These are phyloP conservation scores for Ophiocordyceps camponoti-leonardi DNA, from an alignment of 2,329 filamentous ascomycete genomes.

Conservation along the genomic window DNA sequence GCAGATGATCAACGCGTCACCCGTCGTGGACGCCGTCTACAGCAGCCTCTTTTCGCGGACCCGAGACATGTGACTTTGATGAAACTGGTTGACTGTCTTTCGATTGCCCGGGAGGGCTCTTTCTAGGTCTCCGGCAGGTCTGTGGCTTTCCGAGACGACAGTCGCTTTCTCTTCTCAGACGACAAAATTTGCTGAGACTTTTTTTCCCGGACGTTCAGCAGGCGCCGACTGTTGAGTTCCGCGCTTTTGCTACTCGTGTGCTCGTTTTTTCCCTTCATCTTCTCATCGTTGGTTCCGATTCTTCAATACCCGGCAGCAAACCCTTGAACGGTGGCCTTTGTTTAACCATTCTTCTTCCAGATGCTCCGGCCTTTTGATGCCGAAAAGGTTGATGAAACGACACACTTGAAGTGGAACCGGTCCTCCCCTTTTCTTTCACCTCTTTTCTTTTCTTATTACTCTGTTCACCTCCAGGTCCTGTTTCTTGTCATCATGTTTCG, in stretches of 20 bases:
- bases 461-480: not conserved
- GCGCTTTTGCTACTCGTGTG: not conserved
- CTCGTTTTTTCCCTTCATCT: not conserved
- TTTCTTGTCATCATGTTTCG: not conserved
- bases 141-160: conserved; percentile 8
- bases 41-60: conserved; percentile 86
- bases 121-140: conserved; percentile 31
- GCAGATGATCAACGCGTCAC: conserved; percentile 80
- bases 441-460: not conserved
- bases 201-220: not conserved
- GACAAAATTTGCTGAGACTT: no score
- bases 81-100: conserved; percentile 22
- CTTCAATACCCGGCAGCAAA: conserved; percentile 1
- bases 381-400: conserved; percentile 2
- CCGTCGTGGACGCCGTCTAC: conserved; percentile 97
- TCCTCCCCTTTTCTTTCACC: not conserved
- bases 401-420: conserved; percentile 1
- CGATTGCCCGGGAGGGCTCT: conserved; percentile 17
- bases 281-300: conserved; percentile 2
- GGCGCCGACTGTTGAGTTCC: not conserved
- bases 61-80: conserved; percentile 54
- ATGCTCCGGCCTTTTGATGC: conserved; percentile 1
- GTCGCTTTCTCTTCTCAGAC: not conserved
- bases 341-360: conserved; percentile 3
- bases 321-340: not conserved